A percentile compares a stretch with the other conserved stretches of the same genome.
These are phyloP conservation scores for Lippia alba DNA, from an alignment of 305 asterid species.

Conservation along the genomic window DNA sequence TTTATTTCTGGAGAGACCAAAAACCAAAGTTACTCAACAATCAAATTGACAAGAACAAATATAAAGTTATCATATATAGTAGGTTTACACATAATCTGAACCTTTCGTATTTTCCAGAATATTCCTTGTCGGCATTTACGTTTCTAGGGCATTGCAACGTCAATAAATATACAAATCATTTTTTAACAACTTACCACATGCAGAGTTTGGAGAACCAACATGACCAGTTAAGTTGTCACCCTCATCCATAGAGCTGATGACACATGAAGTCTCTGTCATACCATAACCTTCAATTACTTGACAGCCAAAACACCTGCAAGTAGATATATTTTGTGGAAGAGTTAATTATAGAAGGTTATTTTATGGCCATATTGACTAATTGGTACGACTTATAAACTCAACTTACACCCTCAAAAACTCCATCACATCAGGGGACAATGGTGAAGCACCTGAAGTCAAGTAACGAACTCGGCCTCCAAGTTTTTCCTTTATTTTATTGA, in stretches of 20 bases:
- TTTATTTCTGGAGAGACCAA: constrained; percentile 68
- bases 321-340: constrained; percentile 29
- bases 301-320: constrained; percentile 89
- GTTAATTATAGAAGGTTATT: constrained; percentile 24
- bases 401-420: constrained; percentile 97
- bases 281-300: constrained; percentile 91
- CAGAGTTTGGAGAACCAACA: constrained; percentile 95
- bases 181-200: constrained; percentile 73
- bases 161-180: background rate
- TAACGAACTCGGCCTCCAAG: constrained; percentile 96
- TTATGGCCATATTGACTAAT: background rate
- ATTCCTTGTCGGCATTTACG: background rate
- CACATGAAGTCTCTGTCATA: constrained; percentile 97
- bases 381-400: background rate
- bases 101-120: background rate
- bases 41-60: constrained; percentile 4
- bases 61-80: constrained; percentile 7
- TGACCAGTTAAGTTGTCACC: constrained; percentile 82
- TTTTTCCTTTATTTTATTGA: constrained; percentile 92
- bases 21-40: constrained; percentile 25
- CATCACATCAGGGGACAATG: constrained; percentile 95
- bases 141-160: background rate
- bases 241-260: constrained; percentile 80
- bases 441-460: constrained; percentile 98
- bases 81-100: background rate